These are phyloP conservation scores for Lachnellula occidentalis DNA, from an alignment of 2,329 filamentous ascomycete genomes.

Conservation along the genomic window DNA sequence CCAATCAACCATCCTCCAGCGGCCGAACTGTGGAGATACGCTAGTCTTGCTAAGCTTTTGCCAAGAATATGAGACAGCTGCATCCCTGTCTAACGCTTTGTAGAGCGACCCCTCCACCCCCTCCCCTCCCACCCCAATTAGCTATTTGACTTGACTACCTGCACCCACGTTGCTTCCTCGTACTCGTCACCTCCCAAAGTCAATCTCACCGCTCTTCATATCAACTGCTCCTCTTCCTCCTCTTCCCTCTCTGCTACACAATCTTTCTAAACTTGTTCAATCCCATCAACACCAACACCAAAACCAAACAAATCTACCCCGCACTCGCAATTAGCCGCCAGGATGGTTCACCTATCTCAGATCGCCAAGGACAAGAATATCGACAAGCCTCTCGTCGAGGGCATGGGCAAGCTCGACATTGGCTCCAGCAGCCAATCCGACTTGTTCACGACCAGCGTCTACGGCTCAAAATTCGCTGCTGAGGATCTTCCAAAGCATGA, in stretches of 20 bases:
- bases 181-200: not conserved
- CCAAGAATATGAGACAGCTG: not conserved
- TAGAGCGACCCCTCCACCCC: not conserved
- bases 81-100: not conserved
- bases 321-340: conserved; percentile 14
- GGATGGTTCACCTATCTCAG: conserved; percentile 44
- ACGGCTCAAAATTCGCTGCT: conserved; percentile 78
- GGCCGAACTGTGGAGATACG: too few relatives aligned
- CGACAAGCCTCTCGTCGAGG: conserved; percentile 31
- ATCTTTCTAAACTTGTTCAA: not conserved
- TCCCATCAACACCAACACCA: not conserved
- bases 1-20: too few relatives aligned
- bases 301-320: not conserved
- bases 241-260: not conserved
- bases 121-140: not conserved
- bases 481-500: conserved; percentile 74
- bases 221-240: not conserved
- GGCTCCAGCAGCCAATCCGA: conserved; percentile 16
- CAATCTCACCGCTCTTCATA: not conserved
- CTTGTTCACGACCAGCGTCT: conserved; percentile 48
- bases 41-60: not conserved
- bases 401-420: conserved; percentile 42
- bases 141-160: too few relatives aligned
- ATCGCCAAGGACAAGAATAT: conserved; percentile 30
- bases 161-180: not conserved